Evolutionary conservation across 1,139 yeast genomes (phyloP), one percentile per base, ranked within the genome.

Genomic region (Saccharomycopsis crataegensis): DNA sequence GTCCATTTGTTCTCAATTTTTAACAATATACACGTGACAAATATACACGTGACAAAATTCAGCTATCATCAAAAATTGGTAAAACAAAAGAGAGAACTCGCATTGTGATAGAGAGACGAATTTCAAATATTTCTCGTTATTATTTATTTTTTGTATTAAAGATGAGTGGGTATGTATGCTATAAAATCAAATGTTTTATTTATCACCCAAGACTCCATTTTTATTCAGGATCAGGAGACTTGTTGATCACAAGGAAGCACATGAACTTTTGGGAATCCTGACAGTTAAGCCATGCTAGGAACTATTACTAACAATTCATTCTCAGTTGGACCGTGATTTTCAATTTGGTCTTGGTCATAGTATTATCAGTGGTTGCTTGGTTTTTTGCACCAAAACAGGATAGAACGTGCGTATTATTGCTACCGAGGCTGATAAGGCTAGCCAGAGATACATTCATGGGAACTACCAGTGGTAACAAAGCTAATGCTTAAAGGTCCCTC

Each of bases 381-480:
- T 61, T 66, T 45, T 61, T 72, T 59, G 82, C 82, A 4, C 82
- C 82, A 49, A 74, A 75, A 63, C 67, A 74, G 58, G 73, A 77
- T 59, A 73, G 67, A 66, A 77, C 82, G 71, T 74, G 65, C 66
- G 78, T 72, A 28, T 16, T 12, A 16, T 17, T 14, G 9, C 8
- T 28, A 12, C 9, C 38, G 8, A 8, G 38, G 38, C 38, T 36
- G n/a, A n/a, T 22, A 22, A 22, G 28, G 28, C 28, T 22, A 3
- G 28, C 2, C 28, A 22, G 28, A 22, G 12, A 34, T 46, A 12
- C 16, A 33, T 16, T 1, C 43, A 14, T 16, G 16, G 31, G 3
- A 9, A 16, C 8, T 22, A 12, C 16, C 4, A 8, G 22, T 28
- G 14, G 12, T 16, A 6, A 37, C 11, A 31, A 14, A 40, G 11